Base-by-base conservation (phyloP, 345 rosid species). In the Lumnitzera racemosa region DNA sequence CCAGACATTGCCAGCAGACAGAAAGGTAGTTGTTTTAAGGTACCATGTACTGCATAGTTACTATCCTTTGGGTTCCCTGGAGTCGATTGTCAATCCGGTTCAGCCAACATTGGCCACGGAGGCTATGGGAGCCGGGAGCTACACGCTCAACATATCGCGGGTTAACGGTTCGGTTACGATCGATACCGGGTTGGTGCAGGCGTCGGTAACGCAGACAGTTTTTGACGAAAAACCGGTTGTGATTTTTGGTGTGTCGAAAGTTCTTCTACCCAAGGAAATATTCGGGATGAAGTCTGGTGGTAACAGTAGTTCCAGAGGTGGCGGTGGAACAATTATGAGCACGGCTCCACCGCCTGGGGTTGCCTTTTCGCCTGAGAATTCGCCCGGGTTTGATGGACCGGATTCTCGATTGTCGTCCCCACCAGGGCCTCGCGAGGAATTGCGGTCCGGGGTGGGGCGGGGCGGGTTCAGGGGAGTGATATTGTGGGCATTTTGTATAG, bases 31-130 rank as follows among this genome's bases (percentile, higher is more conserved):
- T 9, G 88, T 90, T 4, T 61, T 94, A 24, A 84, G 74, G 61
- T 94, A 86, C 66, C 97, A 94, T 49, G 99, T 90, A 7, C 70
- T 94, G 51, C 97, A 84, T 72, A 88, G 97, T 0, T 94, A 94
- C 55, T 94, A 94, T 70, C 95, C 99, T 0, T 79, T 94, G 5
- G 99, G 99, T 17, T 86, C 92, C 0, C 80, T 94, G 3, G 95
- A 94, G 63, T 88, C 89, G 46, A 88, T 94, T 62, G 91, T 86
- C 59, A 90, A 90, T 55, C 99, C 96, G 50, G 83, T 88, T 50
- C 85, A 90, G 54, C 99, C 99, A 12, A 94, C 99, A 17, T 72
- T 94, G 57, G 96, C 96, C 0, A 94, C 97, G 12, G 97, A 94
- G 55, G 72, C 63, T 46, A 84, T 65, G 70, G 95, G 97, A 12